Evolutionary conservation across 192 early-diverging fungal species (phyloP).

Genomic region (Umbelopsis sp.): DNA sequence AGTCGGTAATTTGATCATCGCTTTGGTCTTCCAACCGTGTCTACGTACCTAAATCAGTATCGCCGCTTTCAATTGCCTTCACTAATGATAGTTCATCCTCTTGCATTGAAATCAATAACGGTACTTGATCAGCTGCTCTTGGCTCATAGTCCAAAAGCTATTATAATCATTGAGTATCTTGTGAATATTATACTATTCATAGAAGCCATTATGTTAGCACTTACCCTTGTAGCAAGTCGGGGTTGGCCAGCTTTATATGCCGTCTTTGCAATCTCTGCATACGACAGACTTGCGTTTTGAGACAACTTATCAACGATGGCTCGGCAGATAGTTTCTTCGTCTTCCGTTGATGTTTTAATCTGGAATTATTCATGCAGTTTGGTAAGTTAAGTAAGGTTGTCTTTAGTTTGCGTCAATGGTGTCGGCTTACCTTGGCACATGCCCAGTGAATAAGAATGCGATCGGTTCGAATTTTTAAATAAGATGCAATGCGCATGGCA

Average conservation of each 20-base stretch:
- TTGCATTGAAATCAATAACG: slow-evolving; percentile 90
- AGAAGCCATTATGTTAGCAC: background rate
- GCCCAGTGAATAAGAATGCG: slow-evolving; percentile 95
- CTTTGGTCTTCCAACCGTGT: background rate
- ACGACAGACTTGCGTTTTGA: slow-evolving; percentile 75
- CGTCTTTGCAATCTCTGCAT: slow-evolving; percentile 89
- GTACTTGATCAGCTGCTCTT: slow-evolving; percentile 91
- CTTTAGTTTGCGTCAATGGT: background rate
- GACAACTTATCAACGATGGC: slow-evolving; percentile 80
- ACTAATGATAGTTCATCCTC: slow-evolving; percentile 85
- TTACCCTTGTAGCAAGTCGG: slow-evolving; percentile 80
- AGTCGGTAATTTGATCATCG: background rate
- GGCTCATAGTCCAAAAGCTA: slow-evolving; percentile 92
- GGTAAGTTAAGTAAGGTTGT: background rate
- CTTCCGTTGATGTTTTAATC: slow-evolving; percentile 81
- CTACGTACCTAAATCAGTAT: slow-evolving; percentile 91
- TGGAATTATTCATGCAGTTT: slow-evolving; percentile 11
- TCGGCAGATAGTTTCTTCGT: slow-evolving; percentile 85
- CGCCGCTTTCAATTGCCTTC: slow-evolving; percentile 93
- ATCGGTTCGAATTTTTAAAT: slow-evolving; percentile 76
- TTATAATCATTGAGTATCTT: background rate
- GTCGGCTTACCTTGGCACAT: slow-evolving; percentile 75
- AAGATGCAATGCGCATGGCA: slow-evolving; percentile 83
- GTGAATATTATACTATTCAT: background rate
- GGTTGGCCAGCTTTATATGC: slow-evolving; percentile 85